Base-by-base conservation (phyloP, 495 filamentous ascomycete species). In the Neurospora sp. region DNA sequence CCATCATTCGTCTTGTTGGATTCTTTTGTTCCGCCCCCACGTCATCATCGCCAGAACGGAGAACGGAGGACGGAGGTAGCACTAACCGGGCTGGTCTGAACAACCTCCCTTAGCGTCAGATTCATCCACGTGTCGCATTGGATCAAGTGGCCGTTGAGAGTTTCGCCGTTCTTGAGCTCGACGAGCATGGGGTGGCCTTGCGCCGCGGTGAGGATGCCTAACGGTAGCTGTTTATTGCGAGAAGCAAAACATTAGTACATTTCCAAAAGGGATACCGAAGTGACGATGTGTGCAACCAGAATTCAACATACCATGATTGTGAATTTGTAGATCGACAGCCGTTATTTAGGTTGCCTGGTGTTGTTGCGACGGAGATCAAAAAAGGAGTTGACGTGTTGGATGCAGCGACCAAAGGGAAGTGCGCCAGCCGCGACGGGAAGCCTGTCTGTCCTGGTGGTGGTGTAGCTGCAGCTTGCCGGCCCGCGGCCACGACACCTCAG, bases 101-200 rank as follows among this genome's bases (percentile, higher is more conserved):
- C 92, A 10, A 99, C 96, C 78, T 98, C 96, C 79, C 94, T 94
- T 79, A 99, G 83, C 22, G 95, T 98, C 69, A 99, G 82, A 82
- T 99, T 99, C 96, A 99, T 99, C 94, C 94, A 99, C 44, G 94
- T 98, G 82, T 99, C 96, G 87, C 94, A 98, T 80, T 89, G 94
- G 80, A 97, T 91, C 71, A 99, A 86, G 79, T 97, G 94, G 75
- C 96, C 96, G 83, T 98, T 99, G 69, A 98, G 86, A 0, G 95
- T 98, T 81, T 98, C 96, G 82, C 96, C 96, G 77, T 95, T 97
- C 87, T 99, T 99, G 74, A 99, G 92, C 87, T 99, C 96, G 59
- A 99, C 96, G 70, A 98, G 92, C 94, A 99, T 98, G 14, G 95
- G 94, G 83, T 97, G 93, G 88, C 96, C 96, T 86, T 97, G 93